Evolutionary conservation across 441 rosid genomes (phyloP).

Genomic region (Corymbia citriodora): DNA sequence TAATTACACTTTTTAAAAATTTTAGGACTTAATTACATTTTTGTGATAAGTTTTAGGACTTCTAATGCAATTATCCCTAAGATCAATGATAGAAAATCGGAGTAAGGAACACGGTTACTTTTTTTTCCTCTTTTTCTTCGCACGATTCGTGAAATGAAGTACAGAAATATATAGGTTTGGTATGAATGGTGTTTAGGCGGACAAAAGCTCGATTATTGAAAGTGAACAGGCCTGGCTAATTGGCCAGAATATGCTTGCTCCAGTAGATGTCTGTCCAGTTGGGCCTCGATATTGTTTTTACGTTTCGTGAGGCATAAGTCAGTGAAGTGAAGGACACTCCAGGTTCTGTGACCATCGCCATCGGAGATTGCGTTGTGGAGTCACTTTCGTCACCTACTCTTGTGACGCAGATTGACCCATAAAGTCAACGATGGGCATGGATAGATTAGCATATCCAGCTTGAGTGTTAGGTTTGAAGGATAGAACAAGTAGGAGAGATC

Average conservation of each 20-base stretch:
- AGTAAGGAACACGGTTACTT: neutral
- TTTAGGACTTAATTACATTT: too few relatives aligned
- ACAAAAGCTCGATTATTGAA: neutral
- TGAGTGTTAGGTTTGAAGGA: neutral
- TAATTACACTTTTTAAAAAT: too few relatives aligned
- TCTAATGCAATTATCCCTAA: neutral
- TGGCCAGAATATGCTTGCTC: neutral
- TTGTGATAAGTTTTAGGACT: too few relatives aligned
- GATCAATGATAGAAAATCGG: neutral
- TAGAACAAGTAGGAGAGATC: neutral
- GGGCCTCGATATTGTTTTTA: neutral
- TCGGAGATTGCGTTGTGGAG: neutral
- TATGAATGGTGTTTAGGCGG: neutral
- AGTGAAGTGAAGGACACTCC: neutral
- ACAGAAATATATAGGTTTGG: neutral
- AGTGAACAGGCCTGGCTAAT: neutral
- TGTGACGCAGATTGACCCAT: neutral
- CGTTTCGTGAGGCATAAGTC: neutral
- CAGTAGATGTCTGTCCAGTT: neutral
- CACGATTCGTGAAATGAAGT: neutral
- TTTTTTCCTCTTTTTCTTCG: neutral
- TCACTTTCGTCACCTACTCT: neutral
- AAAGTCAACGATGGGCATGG: neutral
- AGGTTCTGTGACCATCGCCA: neutral
- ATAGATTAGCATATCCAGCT: neutral